A percentile compares a stretch with the other conserved stretches of the same genome.
phyloP scores from a whole-genome alignment of 2,329 filamentous ascomycete species.

The Magnaporthales sp. region DNA sequence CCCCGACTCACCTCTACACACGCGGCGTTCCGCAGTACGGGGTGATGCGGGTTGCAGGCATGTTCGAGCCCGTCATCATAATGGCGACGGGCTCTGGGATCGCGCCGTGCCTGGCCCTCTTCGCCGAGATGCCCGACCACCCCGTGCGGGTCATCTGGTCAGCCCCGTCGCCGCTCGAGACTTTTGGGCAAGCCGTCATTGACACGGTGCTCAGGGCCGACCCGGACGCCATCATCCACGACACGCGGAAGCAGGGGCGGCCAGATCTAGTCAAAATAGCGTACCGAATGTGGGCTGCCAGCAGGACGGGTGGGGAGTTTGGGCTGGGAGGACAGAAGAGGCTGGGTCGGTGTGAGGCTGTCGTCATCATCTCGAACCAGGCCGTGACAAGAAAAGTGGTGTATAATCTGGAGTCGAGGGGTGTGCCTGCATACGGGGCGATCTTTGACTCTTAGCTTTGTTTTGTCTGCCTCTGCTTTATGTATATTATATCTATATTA shows the following conservation, averaged over 20 bases:
- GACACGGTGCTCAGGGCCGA: conserved; percentile 11
- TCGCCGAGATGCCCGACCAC: conserved; percentile 32
- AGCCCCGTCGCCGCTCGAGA: conserved; percentile 21
- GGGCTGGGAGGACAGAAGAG: background rate
- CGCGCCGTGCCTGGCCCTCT: conserved; percentile 49
- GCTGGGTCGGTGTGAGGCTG: conserved; percentile 12
- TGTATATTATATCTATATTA: background rate
- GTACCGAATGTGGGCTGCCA: conserved; percentile 9
- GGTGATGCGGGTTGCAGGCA: conserved; percentile 45
- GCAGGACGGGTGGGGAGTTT: background rate
- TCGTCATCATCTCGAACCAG: conserved; percentile 25
- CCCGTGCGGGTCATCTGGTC: conserved; percentile 26
- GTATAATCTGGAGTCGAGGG: conserved; percentile 20
- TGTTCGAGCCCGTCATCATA: conserved; percentile 48
- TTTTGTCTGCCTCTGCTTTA: background rate
- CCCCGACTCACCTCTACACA: conserved; percentile 47
- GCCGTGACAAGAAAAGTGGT: conserved; percentile 23
- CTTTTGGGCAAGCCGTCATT: conserved; percentile 26
- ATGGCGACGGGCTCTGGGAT: conserved; percentile 58
- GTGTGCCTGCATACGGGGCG: conserved; percentile 24
- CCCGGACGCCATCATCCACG: conserved; percentile 11
- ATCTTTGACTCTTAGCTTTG: conserved; percentile 17
- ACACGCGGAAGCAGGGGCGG: conserved; percentile 9
- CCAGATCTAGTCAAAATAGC: conserved; percentile 11
- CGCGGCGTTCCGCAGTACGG: conserved; percentile 51